Conservation (phyloP, 192 early-diverging fungal species). For the Diversispora eburnea region DNA sequence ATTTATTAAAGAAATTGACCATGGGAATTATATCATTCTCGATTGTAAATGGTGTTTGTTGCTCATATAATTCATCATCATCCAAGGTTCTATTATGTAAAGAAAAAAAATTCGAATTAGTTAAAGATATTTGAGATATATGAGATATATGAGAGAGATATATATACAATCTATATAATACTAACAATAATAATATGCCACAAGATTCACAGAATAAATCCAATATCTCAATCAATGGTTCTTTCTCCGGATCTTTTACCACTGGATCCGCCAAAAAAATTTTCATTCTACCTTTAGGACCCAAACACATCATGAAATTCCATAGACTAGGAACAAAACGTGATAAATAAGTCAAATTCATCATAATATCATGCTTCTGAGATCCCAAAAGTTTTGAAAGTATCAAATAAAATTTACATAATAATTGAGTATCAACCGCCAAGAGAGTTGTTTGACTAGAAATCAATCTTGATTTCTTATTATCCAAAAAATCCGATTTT, state of each 20-base stretch:
- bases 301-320: constrained; percentile 53
- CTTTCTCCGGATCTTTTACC: constrained; percentile 43
- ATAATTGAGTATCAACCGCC: constrained; percentile 44
- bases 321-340: constrained; percentile 54
- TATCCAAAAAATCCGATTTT: background rate
- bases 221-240: constrained; percentile 54
- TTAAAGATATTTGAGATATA: background rate
- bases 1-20: constrained; percentile 58
- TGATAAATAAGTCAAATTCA: constrained; percentile 49
- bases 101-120: background rate
- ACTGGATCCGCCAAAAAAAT: constrained; percentile 56
- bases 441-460: constrained; percentile 28
- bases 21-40: constrained; percentile 45
- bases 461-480: constrained; percentile 25
- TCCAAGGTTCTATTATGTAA: constrained; percentile 48
- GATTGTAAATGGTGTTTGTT: constrained; percentile 52
- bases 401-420: constrained; percentile 41
- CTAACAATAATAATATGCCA: constrained; percentile 57
- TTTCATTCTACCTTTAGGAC: constrained; percentile 51
- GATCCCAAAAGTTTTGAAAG: constrained; percentile 38
- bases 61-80: constrained; percentile 61
- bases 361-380: constrained; percentile 48
- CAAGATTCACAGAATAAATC: constrained; percentile 62
- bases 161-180: background rate
- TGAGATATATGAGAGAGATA: background rate